Base-by-base conservation (phyloP, 805 yeast species). In the Candida maris region DNA sequence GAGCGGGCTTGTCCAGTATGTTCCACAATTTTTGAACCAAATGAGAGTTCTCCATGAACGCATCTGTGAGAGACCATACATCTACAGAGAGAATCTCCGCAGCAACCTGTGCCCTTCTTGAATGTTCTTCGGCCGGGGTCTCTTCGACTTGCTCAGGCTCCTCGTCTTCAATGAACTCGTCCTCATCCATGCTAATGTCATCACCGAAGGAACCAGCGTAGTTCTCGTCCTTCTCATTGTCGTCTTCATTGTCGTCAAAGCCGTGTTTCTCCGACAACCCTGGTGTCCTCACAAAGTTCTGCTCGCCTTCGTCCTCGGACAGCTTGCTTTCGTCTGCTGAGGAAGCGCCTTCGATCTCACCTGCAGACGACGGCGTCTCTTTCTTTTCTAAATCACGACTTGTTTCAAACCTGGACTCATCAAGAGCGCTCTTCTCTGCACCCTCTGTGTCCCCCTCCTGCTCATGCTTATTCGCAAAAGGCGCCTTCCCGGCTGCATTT, bases 1-100 rank as follows among this genome's bases (percentile, higher is more conserved):
- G 85, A 6, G 73, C 70, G 3, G 73, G 73, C 37, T 72, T 71
- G 49, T 85, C 94, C 41, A 93, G 68, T 15, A 89, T 68, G 15
- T 77, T 62, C 98, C 98, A 93, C 31, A 93, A 62, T 51, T 73
- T 76, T 36, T 75, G 75, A 51, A 93, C 62, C 25, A 85, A 68
- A 15, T 68, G 72, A 4, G 75, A 67, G 41, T 79, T 76, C 48
- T 85, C 89, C 81, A 91, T 80, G 37, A 93, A 81, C 1, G 95
- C 80, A 48, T 89, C 95, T 2, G 96, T 84, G 25, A 93, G 68
- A 2, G 94, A 83, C 96, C 97, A 91, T 6, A 88, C 89, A 54
- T 91, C 97, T 4, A 93, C 86, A 27, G 91, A 77, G 32, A 93
- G 67, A 28, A 93, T 81, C 57, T 93, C 97, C 2, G 96, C 86